Evolutionary conservation across 164 flowering plant species (phyloP), one percentile per base, ranked within the genome.

Genomic region (Kingdonia uniflora): DNA sequence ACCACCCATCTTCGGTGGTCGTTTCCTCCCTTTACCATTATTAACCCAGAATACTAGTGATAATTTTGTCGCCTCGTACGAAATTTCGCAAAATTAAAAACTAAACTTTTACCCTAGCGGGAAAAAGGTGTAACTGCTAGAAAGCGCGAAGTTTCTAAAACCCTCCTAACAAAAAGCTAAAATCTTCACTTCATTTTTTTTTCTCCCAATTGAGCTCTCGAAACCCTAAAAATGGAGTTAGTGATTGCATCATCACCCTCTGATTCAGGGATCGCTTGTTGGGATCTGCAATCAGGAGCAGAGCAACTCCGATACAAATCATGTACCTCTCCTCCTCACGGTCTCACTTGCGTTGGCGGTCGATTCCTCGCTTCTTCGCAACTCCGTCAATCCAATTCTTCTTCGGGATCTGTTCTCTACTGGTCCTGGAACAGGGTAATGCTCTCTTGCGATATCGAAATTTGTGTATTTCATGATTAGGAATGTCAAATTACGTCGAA

Each of bases 361-460:
- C 74, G 77, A 55, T 79, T 80, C 65, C 63, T 87, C 14, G 98
- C 87, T 21, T 80, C 85, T 48, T 85, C 98, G 45, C 92, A 91
- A 70, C 65, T 81, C 23, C 84, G 76, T 1, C 74, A 82, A 2
- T 33, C 82, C 14, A 60, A 80, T 22, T 61, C 86, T 46, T 57
- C 83, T 16, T 70, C 84, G 8, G 90, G 90, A 46, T 71, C 86
- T 50, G 19, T 87, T 39, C 70, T 77, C 62, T 87, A 70, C 65
- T 91, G 97, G 96, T 76, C 80, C 1, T 83, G 89, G 89, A 70
- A 74, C 63, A 91, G 80, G 95, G 98, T 87, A 38, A 20, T 16
- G n/a, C 25, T 23, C n/a, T 42, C 12, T 21, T 19, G 14, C 1
- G 29, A 35, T 1, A 21, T 17, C 20, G 37, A 12, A 8, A 4